Base-by-base conservation (phyloP, 345 rosid species). In the Eucalyptus regnans region DNA sequence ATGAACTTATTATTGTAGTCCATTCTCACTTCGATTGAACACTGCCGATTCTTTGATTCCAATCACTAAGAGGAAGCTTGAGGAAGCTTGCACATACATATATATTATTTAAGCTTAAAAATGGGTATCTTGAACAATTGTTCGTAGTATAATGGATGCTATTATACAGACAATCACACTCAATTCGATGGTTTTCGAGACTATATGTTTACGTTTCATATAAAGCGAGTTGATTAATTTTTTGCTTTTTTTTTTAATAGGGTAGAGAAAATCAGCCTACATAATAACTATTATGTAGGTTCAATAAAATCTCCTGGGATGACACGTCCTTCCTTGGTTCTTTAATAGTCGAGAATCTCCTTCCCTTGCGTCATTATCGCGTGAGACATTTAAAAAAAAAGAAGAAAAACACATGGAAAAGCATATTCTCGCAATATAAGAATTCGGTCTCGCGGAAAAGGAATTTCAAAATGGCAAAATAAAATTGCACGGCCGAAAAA, bases 1-100 rank as follows among this genome's bases (percentile, higher is more conserved):
- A 66, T n/a, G 0, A 31, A 4, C 12, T 66, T 16, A 31, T 66
- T 4, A 66, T 1, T 4, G 1, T 17, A 16, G 43, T 7, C 23
- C 80, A 31, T 31, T 18, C 12, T 18, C 2, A 13, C 37, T n/a
- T n/a, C 3, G 3, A 10, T 5, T 5, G 41, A 31, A 4, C 22
- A 68, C 20, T 31, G 3, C 2, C 3, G 3, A 68, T 68, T 68
- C 43, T 68, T 68, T 31, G 2, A 15, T 31, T 31, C 43, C 43
- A 31, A 15, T 68, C 9, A 16, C 2, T 66, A 31, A 31, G 22
- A 2, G 4, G 9, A 20, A 31, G 5, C 76, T 66, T 66, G 22
- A 2, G 4, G 9, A 20, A 31, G 5, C 76, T 66, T 66, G 23
- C 17, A 68, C 43, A 31, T 16, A 31, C 17, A 16, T 7, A 66